Conservation (phyloP, 139 green algal genomes). For the Eudorina sp. region DNA sequence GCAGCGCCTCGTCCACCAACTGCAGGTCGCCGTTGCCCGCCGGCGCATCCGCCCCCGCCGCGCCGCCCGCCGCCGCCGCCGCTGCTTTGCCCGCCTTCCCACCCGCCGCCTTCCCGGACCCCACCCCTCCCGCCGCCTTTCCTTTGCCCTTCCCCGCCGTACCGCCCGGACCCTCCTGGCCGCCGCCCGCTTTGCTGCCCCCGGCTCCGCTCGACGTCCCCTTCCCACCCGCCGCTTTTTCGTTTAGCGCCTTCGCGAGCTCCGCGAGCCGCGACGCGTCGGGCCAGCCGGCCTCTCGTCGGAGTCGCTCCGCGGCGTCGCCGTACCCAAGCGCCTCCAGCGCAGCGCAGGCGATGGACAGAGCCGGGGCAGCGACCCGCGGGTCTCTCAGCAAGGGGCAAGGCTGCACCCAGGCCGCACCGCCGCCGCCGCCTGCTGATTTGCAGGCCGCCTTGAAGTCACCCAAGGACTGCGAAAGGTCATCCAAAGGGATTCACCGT, state of each 20-base stretch:
- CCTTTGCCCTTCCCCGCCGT: neutral
- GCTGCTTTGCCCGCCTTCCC: neutral
- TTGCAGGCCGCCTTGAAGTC: neutral
- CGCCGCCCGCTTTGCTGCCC: neutral
- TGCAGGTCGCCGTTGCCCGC: neutral
- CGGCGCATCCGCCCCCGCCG: too few relatives aligned
- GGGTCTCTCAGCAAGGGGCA: neutral
- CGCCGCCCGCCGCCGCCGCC: too few relatives aligned
- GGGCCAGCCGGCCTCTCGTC: neutral
- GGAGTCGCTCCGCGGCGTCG: neutral
- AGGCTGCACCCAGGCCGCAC: neutral
- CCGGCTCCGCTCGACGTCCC: neutral
- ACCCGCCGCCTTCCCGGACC: neutral
- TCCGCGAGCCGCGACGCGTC: neutral
- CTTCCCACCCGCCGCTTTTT: neutral
- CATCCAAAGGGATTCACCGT: too few relatives aligned
- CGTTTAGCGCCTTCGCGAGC: neutral
- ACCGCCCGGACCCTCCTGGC: too few relatives aligned
- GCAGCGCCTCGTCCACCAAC: neutral
- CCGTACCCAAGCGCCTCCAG: neutral
- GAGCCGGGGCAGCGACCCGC: neutral
- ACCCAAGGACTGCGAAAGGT: neutral
- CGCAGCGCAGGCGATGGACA: neutral
- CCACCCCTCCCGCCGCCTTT: neutral
- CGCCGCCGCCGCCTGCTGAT: neutral